A percentile compares a stretch with the other conserved stretches of the same genome.
phyloP scores from a whole-genome alignment of 192 early-diverging fungal genomes.

The Gryganskiella cystojenkinii region DNA sequence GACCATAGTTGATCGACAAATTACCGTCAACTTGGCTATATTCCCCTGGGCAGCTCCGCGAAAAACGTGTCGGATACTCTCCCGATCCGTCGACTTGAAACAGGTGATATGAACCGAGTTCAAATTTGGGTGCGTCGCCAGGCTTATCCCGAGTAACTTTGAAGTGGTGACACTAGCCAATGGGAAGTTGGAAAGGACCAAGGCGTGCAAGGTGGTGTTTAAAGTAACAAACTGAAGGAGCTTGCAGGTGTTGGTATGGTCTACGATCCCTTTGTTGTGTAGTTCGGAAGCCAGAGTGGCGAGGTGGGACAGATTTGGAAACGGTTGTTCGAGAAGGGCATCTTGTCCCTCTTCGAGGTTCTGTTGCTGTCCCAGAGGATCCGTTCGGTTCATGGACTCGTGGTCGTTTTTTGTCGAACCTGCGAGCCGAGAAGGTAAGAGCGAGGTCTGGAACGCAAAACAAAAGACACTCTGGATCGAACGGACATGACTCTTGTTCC shows the following conservation, averaged over 20 bases:
- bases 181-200: slow-evolving; percentile 13
- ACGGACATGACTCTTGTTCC: slow-evolving; percentile 11
- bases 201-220: slow-evolving; percentile 9
- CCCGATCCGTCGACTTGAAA: not conserved
- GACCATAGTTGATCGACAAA: not conserved
- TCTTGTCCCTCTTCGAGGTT: too few relatives aligned
- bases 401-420: not conserved
- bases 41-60: not conserved
- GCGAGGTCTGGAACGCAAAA: slow-evolving; percentile 7
- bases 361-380: too few relatives aligned
- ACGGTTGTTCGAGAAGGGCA: not conserved
- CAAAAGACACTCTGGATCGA: slow-evolving; percentile 11
- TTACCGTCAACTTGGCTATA: slow-evolving; percentile 9
- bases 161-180: not conserved
- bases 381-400: too few relatives aligned
- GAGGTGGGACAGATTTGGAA: slow-evolving; percentile 3
- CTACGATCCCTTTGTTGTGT: slow-evolving; percentile 27
- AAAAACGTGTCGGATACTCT: slow-evolving; percentile 18
- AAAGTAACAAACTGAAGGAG: slow-evolving; percentile 20
- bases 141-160: not conserved
- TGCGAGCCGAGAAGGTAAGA: not conserved
- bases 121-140: slow-evolving; percentile 9
- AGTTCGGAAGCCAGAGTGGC: slow-evolving; percentile 13
- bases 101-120: slow-evolving; percentile 1
- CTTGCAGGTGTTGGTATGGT: slow-evolving; percentile 8